Conservation (phyloP, 106 monocot species). For the Hemerocallis citrina region DNA sequence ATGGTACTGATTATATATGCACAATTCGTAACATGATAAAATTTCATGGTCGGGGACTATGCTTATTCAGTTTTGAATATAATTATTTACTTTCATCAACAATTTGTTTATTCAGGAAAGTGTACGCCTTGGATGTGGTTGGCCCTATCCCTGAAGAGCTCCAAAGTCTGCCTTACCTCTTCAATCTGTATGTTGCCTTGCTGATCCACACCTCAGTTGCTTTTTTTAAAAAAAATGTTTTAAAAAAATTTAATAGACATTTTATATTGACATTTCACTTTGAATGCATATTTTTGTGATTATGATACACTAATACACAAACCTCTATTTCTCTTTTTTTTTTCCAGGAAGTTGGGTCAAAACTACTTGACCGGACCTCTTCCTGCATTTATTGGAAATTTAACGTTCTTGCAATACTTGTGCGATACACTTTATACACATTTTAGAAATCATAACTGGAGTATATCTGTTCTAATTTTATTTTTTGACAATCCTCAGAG, state of each 20-base stretch:
- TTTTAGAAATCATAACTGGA: not conserved
- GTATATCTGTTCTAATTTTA: not conserved
- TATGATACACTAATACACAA: too few species aligned
- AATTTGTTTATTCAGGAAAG: constrained; percentile 57
- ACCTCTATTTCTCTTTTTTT: constrained; percentile 3
- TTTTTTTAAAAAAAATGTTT: too few species aligned
- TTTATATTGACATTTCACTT: too few species aligned
- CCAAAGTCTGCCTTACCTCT: constrained; percentile 42
- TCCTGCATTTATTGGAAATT: constrained; percentile 24
- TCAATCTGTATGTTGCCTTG: constrained; percentile 27
- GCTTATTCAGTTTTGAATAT: too few species aligned
- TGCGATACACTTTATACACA: constrained; percentile 5
- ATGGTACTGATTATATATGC: too few species aligned
- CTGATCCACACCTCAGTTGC: too few species aligned
- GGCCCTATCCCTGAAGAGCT: constrained; percentile 62
- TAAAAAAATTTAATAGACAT: too few species aligned
- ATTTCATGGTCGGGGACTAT: too few species aligned
- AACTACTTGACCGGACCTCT: constrained; percentile 24
- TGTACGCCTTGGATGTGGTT: constrained; percentile 37
- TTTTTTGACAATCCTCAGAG: constrained; percentile 9
- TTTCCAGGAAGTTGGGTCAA: constrained; percentile 22
- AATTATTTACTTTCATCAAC: too few species aligned
- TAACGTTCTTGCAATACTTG: constrained; percentile 22
- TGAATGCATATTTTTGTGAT: too few species aligned
- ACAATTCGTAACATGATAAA: too few species aligned